Base-by-base conservation (phyloP, 805 yeast species). In the Candida wancherniae region DNA sequence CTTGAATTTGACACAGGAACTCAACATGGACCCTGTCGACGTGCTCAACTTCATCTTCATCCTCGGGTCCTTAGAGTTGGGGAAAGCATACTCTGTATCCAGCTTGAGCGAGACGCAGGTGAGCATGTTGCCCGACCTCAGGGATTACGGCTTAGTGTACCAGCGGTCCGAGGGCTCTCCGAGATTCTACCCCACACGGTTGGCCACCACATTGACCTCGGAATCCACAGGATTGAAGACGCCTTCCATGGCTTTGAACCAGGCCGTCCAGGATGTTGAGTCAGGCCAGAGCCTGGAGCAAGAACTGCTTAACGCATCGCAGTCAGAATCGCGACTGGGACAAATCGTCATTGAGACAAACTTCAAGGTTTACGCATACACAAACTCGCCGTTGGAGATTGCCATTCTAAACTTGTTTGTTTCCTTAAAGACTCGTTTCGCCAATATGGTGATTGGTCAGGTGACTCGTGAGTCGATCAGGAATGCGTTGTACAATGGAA, bases 1-100 rank as follows among this genome's bases (percentile, higher is more conserved):
- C 53, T 62, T 92, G 39, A 81, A 84, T 52, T 73, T 85, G 69
- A 75, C 97, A 1, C 90, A 84, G 49, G 77, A 78, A 16, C 67
- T 85, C 30, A 76, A 84, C 49, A 85, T 88, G 95, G 95, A 92
- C 58, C 87, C 95, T 0, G 97, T 92, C 12, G 98, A 92, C 50
- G 95, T 92, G 21, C 67, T 92, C 26, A 88, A 90, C 56, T 92
- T 92, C 56, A 81, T 92, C 9, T 92, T 92, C 61, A 80, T 90
- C 76, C 64, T 92, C 24, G 97, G 97, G 5, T 84, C 96, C 2
- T 64, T 92, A 31, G 97, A 92, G 51, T 63, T 90, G 15, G 97
- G 98, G 2, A 79, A 81, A 43, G 87, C 86, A 19, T 90, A 92
- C 50, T 74, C 86, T 0, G 71, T 80, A 2, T 61, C 75, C 3